Base-by-base conservation (phyloP, 2,329 filamentous ascomycete genomes). In the Periconia sp. region DNA sequence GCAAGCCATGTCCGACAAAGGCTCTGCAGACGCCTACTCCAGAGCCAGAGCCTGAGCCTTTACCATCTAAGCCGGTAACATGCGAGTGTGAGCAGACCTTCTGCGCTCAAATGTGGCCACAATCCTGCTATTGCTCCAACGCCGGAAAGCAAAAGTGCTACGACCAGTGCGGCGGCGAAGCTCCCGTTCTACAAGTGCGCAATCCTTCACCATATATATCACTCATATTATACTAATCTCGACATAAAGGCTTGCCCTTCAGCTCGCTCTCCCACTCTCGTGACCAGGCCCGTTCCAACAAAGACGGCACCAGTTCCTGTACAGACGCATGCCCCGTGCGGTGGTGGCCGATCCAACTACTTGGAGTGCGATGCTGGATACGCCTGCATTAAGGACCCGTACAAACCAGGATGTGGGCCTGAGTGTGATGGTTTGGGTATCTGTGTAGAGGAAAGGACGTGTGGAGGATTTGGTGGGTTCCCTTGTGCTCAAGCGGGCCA, bases 381-480 rank as follows among this genome's bases (percentile, higher is more conserved):
- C 16, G 40, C 44, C 0, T 70, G 66, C 32, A 63, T 70, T 33
- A 53, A 60, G 6, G 61, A 70, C 29, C 68, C 66, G 7, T 56
- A 52, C 33, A 48, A 40, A 24, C 36, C 50, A 7, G 59, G 57
- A 4, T 71, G 68, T 40, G 68, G 68, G 3, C 59, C 63, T 0
- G 61, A 46, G 5, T 68, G 65, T 42, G 68, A 69, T 39, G 52
- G 46, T 2, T 30, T 47, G 1, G 68, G 68, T 17, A 65, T 71
- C 8, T 72, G 69, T 28, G 66, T 69, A 11, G 48, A 59, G 35
- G 54, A 66, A 6, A 56, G 58, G 40, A 25, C 65, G 33, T 77
- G 74, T 46, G 73, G 73, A 18, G 74, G 74, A 0, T 67, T 77
- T 38, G 67, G 63, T 1, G 72, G 64, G 1, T 54, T 66, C 15